Evolutionary conservation across 2,329 filamentous ascomycete genomes (phyloP).

Genomic region (Alternaria angustiovoidea): DNA sequence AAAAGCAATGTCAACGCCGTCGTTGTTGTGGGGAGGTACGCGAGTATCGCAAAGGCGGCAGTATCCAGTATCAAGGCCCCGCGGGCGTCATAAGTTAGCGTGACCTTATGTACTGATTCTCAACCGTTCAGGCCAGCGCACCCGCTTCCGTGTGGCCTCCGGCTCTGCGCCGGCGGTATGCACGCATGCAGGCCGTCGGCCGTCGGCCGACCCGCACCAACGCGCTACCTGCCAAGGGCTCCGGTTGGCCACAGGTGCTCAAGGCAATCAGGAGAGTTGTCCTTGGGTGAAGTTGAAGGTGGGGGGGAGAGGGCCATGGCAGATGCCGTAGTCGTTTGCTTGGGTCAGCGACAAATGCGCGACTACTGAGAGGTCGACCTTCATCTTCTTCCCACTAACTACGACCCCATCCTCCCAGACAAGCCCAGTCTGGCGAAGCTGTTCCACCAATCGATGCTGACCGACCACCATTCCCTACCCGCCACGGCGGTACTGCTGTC

Average conservation of each 20-base stretch:
- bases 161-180: not conserved
- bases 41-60: not conserved
- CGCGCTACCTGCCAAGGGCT: slow-evolving; percentile 2
- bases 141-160: not conserved
- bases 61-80: not conserved
- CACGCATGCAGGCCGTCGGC: not conserved
- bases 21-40: not conserved
- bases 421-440: not conserved
- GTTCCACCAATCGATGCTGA: slow-evolving; percentile 4
- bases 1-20: not conserved
- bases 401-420: not conserved
- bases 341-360: not conserved
- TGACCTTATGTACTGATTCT: not conserved
- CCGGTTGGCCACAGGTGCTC: not conserved
- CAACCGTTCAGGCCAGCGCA: not conserved
- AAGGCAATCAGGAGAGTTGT: not conserved
- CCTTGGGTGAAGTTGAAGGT: not conserved
- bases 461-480: slow-evolving; percentile 1
- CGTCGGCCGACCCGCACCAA: not conserved
- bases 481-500: slow-evolving; percentile 18
- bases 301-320: not conserved
- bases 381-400: not conserved
- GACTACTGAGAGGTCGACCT: not conserved
- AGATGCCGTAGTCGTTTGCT: not conserved
- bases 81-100: not conserved